Base-by-base conservation (phyloP, 148 eudicot species). In the Nyssa sinensis region DNA sequence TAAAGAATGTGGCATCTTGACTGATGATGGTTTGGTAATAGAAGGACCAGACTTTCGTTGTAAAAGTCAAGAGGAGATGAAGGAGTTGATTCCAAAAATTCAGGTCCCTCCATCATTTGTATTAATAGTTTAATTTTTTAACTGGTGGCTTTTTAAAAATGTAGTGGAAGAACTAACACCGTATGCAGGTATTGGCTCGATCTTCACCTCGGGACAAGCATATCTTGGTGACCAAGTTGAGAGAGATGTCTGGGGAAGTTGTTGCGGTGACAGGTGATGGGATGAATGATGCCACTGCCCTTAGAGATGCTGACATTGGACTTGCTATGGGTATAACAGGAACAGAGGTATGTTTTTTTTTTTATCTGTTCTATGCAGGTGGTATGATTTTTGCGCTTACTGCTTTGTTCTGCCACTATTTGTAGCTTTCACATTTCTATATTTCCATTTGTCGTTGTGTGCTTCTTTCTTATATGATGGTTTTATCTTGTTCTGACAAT, bases 261-360 rank as follows among this genome's bases (percentile, higher is more conserved):
- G 97, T 87, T 29, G 97, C 97, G 14, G 97, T 92, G 25, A 92
- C 97, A 13, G 97, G 97, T 66, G 97, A 92, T 78, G 97, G 97
- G 71, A 92, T 92, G 4, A 92, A 92, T 74, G 94, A 92, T 72
- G 97, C 97, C 59, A 93, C 97, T 32, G 97, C 97, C 39, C 74
- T 91, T 76, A 87, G 89, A 69, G 97, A 92, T 78, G 87, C 97
- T 11, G 97, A 92, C 72, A 90, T 92, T 74, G 97, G 97, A 77
- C 86, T 92, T 71, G 89, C 97, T 51, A 92, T 92, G 97, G 97
- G 97, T 23, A 85, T 92, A 35, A 85, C 87, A 19, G 97, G 97
- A 77, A 91, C 97, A 13, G 97, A 91, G 91, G 96, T 91, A 68
- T 37, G 81, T 78, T 44, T 14, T n/a, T n/a, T n/a, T n/a, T n/a